Evolutionary conservation across 2,329 filamentous ascomycete genomes (phyloP), one percentile per base, ranked within the genome.

Genomic region (Mariannaea elegans): DNA sequence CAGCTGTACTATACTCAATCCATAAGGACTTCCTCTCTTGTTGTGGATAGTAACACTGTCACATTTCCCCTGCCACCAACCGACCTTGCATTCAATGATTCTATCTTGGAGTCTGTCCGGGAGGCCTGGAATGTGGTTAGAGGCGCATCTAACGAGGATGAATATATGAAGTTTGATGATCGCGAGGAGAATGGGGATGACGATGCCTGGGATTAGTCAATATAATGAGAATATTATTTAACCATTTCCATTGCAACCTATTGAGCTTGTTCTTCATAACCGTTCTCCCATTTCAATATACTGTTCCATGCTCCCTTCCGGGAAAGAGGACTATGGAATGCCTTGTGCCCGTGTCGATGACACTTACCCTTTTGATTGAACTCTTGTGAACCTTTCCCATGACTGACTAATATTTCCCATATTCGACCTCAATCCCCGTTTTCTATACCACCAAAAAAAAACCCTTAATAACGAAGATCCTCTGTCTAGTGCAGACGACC

Each of bases 121-220:
- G 75, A 84, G 9, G 87, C 88, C 7, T 98, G 94, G 93, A 80
- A 84, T 61, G 78, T 80, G 47, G 81, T 93, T 4, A 79, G 85
- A 65, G 85, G 83, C 9, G 77, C 79, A 2, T 81, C 83, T 4
- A 78, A 32, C 16, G 79, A 79, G 16, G 74, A 70, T 6, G 67
- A 84, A 42, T 97, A 95, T 69, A 88, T 97, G 85, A 80, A 84
- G 18, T 97, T 97, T 73, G 85, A 89, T 47, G 91, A 95, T 60
- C 84, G 92, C 21, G 89, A 93, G 71, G 83, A 81, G 13, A 79
- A 77, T 59, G 84, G 84, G 29, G 87, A 91, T 55, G 84, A 87
- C 34, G 82, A 86, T 54, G 74, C 80, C 47, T 84, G 84, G 63
- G 79, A 85, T 50, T 71, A 66, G 56, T 64, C 13, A 41, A 7